Evolutionary conservation across 805 yeast genomes (phyloP).

Genomic region (Lachancea cidri): DNA sequence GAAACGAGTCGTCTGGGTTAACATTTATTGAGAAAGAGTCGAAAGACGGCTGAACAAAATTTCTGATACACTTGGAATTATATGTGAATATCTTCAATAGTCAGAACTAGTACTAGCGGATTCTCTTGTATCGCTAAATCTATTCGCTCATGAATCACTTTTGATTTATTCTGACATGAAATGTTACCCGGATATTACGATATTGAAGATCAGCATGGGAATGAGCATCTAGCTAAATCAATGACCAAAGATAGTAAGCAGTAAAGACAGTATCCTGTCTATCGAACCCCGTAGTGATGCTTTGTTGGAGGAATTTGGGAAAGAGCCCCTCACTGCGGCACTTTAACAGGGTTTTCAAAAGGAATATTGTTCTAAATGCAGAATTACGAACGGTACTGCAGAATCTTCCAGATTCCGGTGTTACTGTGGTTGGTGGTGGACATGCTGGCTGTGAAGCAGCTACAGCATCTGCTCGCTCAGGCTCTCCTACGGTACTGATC

Average conservation of each 20-base stretch:
- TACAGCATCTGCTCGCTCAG: slow-evolving; percentile 83
- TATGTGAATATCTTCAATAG: too few relatives aligned
- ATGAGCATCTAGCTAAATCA: too few relatives aligned
- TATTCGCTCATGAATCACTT: background rate
- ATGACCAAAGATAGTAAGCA: too few relatives aligned
- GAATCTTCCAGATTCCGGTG: slow-evolving; percentile 30
- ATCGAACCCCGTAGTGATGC: background rate
- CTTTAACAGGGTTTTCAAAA: background rate
- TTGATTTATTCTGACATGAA: too few relatives aligned
- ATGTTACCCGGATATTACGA: background rate
- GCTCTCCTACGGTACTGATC: slow-evolving; percentile 50
- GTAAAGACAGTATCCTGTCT: background rate
- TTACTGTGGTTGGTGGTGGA: slow-evolving; percentile 92
- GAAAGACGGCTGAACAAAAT: too few relatives aligned
- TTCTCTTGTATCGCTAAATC: background rate
- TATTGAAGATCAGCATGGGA: background rate
- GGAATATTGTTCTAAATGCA: slow-evolving; percentile 3
- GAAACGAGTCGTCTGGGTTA: too few relatives aligned
- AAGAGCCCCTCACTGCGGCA: background rate
- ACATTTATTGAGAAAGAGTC: too few relatives aligned
- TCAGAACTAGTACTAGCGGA: too few relatives aligned
- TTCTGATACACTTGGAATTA: too few relatives aligned
- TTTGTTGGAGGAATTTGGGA: background rate
- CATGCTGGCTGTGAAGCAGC: slow-evolving; percentile 99
- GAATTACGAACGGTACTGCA: slow-evolving; percentile 1